Conservation (phyloP, 2,329 filamentous ascomycete species). For the Lachnellula hyalina region DNA sequence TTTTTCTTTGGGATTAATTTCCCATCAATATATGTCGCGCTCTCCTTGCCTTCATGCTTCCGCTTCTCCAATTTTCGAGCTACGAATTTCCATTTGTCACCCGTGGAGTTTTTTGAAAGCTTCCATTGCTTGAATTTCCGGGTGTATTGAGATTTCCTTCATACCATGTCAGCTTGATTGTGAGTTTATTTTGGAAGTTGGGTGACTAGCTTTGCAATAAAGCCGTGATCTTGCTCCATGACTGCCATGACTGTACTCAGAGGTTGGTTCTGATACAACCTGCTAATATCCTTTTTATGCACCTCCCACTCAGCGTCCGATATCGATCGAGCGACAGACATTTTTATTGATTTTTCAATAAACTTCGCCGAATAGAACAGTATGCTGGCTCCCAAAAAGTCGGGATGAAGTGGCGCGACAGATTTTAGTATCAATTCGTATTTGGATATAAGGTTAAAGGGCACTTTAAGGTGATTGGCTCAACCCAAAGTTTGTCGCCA, state of each 20-base stretch:
- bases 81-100: constrained; percentile 12
- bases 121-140: constrained; percentile 14
- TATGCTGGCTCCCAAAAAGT: not conserved
- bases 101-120: constrained; percentile 12
- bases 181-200: not conserved
- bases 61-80: constrained; percentile 11
- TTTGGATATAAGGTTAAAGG: not conserved
- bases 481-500: constrained; percentile 4
- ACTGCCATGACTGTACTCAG: constrained; percentile 7
- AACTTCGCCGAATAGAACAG: not conserved
- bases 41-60: constrained; percentile 13
- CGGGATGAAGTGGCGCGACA: not conserved
- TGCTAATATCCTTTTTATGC: constrained; percentile 8
- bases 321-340: constrained; percentile 9
- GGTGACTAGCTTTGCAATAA: constrained; percentile 7
- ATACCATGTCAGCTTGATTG: not conserved
- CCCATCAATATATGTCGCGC: constrained; percentile 11
- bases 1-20: constrained; percentile 10
- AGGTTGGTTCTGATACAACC: constrained; percentile 8
- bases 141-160: constrained; percentile 15
- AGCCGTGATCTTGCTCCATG: constrained; percentile 9
- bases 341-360: not conserved
- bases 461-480: not conserved
- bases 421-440: not conserved
- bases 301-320: constrained; percentile 11